Conservation (phyloP, 768 basidiomycete species). For the Mycena capillaripes region DNA sequence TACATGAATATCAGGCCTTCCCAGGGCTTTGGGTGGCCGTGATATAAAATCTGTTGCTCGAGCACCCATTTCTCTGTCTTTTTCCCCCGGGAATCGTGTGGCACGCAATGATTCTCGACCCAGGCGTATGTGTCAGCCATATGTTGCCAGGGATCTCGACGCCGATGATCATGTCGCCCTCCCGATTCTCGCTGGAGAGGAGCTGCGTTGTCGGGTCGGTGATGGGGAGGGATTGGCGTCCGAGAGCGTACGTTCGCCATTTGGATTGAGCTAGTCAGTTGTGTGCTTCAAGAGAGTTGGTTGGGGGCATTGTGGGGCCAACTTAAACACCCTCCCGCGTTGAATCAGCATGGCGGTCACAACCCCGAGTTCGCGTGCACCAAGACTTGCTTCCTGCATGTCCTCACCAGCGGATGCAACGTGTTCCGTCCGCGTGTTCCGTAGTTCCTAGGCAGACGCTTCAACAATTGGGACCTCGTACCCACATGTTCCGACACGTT, state of each 20-base stretch:
- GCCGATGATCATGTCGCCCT: neutral
- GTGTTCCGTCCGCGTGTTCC: constrained; percentile 18
- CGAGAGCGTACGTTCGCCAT: constrained; percentile 31
- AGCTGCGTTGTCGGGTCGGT: neutral
- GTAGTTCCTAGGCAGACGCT: too few species aligned
- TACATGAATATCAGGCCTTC: constrained; percentile 67
- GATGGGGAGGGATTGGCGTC: constrained; percentile 28
- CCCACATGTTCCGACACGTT: too few species aligned
- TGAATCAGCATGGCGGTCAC: constrained; percentile 54
- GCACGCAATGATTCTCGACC: constrained; percentile 68
- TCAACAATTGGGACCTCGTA: too few species aligned
- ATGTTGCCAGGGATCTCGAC: constrained; percentile 52
- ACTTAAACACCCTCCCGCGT: constrained; percentile 36
- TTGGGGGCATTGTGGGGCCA: too few species aligned
- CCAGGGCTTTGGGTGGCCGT: constrained; percentile 56
- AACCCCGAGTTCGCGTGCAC: constrained; percentile 8
- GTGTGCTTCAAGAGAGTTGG: too few species aligned
- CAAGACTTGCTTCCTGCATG: neutral
- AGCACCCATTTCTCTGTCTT: constrained; percentile 77
- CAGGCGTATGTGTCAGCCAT: constrained; percentile 61
- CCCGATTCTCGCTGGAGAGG: constrained; percentile 14
- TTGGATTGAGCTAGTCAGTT: neutral
- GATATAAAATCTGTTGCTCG: constrained; percentile 65
- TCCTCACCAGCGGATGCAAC: neutral
- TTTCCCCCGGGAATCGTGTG: constrained; percentile 58